Conservation (phyloP, 805 yeast species). For the Sporopachydermia quercuum region DNA sequence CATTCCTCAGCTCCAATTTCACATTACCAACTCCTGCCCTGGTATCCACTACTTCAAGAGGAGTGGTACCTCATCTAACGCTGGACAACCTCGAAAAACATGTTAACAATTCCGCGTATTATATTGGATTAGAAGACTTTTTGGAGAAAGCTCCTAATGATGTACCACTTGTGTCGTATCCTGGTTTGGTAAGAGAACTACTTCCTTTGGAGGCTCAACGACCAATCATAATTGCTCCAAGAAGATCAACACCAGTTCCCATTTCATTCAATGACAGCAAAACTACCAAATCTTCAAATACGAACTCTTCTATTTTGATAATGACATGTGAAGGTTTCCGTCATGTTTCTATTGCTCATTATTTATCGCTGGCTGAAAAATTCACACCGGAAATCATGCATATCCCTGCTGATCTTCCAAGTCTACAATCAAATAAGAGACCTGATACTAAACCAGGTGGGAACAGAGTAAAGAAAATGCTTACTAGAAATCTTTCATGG, state of each 20-base stretch:
- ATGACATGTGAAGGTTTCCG: slow-evolving; percentile 23
- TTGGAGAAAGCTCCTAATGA: slow-evolving; percentile 16
- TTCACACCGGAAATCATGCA: slow-evolving; percentile 19
- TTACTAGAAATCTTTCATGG: slow-evolving; percentile 20
- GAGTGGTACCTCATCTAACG: slow-evolving; percentile 26
- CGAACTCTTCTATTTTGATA: slow-evolving; percentile 16
- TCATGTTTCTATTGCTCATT: slow-evolving; percentile 13
- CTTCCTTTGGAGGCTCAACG: slow-evolving; percentile 15
- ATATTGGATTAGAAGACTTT: slow-evolving; percentile 23
- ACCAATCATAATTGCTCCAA: slow-evolving; percentile 15
- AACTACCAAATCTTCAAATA: slow-evolving; percentile 26
- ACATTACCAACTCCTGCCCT: slow-evolving; percentile 17
- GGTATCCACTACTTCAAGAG: slow-evolving; percentile 22
- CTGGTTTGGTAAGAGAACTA: slow-evolving; percentile 7
- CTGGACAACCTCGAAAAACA: slow-evolving; percentile 21
- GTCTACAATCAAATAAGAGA: slow-evolving; percentile 5
- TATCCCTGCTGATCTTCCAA: slow-evolving; percentile 15
- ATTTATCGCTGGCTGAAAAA: slow-evolving; percentile 10
- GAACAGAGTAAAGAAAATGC: slow-evolving; percentile 22
- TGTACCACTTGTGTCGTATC: slow-evolving; percentile 7
- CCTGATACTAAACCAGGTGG: slow-evolving; percentile 17
- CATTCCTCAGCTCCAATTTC: not conserved
- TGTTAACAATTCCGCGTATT: slow-evolving; percentile 10
- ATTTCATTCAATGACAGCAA: slow-evolving; percentile 24
- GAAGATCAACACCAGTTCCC: slow-evolving; percentile 19